Evolutionary conservation across 176 grass and related monocot genomes (phyloP), one percentile per base, ranked within the genome.

Genomic region (Pontederia paniculata): DNA sequence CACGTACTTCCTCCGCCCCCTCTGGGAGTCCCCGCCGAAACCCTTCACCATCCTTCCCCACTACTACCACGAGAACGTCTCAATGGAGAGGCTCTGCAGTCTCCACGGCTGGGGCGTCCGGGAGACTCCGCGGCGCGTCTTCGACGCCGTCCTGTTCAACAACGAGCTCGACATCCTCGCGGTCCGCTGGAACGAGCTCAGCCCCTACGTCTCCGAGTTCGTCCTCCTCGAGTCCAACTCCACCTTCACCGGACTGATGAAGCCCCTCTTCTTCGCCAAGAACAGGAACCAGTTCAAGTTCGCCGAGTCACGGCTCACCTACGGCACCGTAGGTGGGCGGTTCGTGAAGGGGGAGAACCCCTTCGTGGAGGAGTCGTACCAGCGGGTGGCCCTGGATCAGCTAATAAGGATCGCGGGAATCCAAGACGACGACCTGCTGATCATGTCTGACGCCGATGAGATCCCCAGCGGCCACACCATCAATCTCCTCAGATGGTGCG

Each of bases 371-470:
- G 90, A 96, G 71, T 86, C 85, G n/a, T 89, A 74, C 44, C 91
- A 96, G 70, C 85, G 91, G 55, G 91, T 96, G 61, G 86, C 86
- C 12, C 55, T 96, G 70, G 90, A 96, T 70, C 82, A 76, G 59
- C 82, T 96, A 17, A 67, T 89, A 37, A 89, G 55, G 70, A 70
- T 76, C 68, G 82, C 91, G 14, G 84, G 63, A 63, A 96, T 96
- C 69, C 51, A 73, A 53, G 68, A 96, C 52, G 86, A 89, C 68
- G 82, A 96, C 68, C 42, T 96, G 67, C 73, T 96, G 70, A 96
- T 96, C 74, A 96, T 95, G 89, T 95, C 89, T 1, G 89, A 95
- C 65, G 89, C 83, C 10, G 88, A 95, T 75, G 89, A 95, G 72
- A 95, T 95, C 55, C 89, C 89, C 17, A 89, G 84, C 0, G 89